phyloP scores from a whole-genome alignment of 345 rosid species.

The Salix exigua region DNA sequence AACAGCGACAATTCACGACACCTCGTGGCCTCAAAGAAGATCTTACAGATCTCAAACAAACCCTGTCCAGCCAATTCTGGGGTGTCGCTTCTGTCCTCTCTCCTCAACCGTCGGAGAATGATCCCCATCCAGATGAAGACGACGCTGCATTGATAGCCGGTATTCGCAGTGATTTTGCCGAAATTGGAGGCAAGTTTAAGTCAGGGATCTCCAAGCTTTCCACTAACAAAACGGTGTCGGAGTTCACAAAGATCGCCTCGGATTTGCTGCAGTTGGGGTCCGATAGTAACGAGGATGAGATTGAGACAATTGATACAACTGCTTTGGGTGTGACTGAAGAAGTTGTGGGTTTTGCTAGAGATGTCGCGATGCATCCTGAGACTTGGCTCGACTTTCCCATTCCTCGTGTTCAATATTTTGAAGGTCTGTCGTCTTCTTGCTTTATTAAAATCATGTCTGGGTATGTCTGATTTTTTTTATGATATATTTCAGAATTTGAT shows the following conservation, averaged over 20 bases:
- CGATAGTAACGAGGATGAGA: conserved; percentile 40
- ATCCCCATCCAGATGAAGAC: conserved; percentile 19
- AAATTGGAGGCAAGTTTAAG: conserved; percentile 56
- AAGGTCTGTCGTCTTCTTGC: conserved; percentile 39
- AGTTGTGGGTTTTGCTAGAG: conserved; percentile 69
- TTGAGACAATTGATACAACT: conserved; percentile 29
- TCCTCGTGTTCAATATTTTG: conserved; percentile 58
- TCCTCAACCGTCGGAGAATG: conserved; percentile 47
- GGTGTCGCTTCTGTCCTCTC: conserved; percentile 95
- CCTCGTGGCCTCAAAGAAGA: conserved; percentile 83
- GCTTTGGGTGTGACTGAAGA: conserved; percentile 81
- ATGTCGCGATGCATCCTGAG: conserved; percentile 86
- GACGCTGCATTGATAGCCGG: conserved; percentile 39
- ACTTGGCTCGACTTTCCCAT: conserved; percentile 94
- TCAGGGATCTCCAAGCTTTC: conserved; percentile 62
- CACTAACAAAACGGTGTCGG: conserved; percentile 56
- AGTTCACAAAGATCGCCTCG: conserved; percentile 58
- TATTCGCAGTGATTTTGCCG: conserved; percentile 69
- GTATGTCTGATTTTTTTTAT: background rate
- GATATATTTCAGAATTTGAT: conserved; percentile 55
- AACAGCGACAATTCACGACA: conserved; percentile 11
- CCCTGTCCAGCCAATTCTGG: conserved; percentile 75
- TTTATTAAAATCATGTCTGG: background rate
- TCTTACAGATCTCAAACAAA: conserved; percentile 68
- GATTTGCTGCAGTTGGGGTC: conserved; percentile 53